Evolutionary conservation across 2,329 filamentous ascomycete species (phyloP), one percentile per base, ranked within the genome.

Genomic region (Fusarium irregulare): DNA sequence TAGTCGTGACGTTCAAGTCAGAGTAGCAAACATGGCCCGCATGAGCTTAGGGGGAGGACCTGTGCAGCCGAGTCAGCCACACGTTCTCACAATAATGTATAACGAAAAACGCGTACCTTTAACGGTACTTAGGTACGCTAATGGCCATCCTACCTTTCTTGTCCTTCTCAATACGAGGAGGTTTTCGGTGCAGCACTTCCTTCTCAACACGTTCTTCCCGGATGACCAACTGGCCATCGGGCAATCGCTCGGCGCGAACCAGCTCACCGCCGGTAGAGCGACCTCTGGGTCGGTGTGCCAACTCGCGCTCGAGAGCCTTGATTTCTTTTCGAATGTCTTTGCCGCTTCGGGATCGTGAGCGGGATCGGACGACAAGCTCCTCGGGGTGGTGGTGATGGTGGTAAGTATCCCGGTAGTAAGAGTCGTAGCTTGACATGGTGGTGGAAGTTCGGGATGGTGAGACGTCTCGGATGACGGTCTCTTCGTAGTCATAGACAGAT

Each of bases 101-200:
- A 56, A 71, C 50, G 66, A 71, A 46, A 67, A 75, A 75, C 74
- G 79, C 85, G 79, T 82, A 86, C 84, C 83, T 85, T 85, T 82
- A 86, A 81, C 84, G 88, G 81, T 89, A 87, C 83, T 90, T 89
- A 77, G 92, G 92, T 81, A 93, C 88, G 84, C 92, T 92, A 83
- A 94, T 90, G 85, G 90, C 89, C 89, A 96, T 90, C 92, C 91
- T 96, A 97, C 94, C 94, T 94, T 93, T 96, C 86, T 91, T 91
- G 83, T 98, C 93, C 85, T 92, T 93, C 83, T 93, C 92, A 75
- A 97, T 89, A 74, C 91, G 86, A 68, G 92, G 84, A 56, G 87
- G 87, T 78, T 83, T 86, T 76, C 82, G 82, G 50, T 83, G 82
- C 74, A 86, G 85, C 70, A 86, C 83, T 54, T 88, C 78, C 75